A percentile compares a stretch with the other conserved stretches of the same genome.
Conservation (phyloP, 345 rosid genomes). For the Hevea brasiliensis region DNA sequence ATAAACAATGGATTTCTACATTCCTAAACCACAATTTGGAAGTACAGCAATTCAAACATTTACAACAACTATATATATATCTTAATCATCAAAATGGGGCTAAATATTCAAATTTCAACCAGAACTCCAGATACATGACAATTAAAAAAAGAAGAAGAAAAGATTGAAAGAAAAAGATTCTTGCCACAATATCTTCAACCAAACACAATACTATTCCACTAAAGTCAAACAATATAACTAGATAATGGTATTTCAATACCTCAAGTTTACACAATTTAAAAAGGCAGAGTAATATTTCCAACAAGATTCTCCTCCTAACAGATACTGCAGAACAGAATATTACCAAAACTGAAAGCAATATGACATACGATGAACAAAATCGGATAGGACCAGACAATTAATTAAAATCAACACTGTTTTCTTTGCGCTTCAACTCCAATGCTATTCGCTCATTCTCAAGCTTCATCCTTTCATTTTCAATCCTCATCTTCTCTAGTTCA, state of each 20-base stretch:
- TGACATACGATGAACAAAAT: conserved; percentile 14
- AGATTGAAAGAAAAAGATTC: background rate
- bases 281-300: conserved; percentile 20
- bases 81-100: background rate
- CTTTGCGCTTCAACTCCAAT: conserved; percentile 64
- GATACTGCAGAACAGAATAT: conserved; percentile 29
- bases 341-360: conserved; percentile 25
- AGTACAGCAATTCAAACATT: conserved; percentile 1
- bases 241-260: conserved; percentile 15
- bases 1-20: background rate
- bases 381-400: conserved; percentile 11
- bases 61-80: background rate
- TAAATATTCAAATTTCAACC: conserved; percentile 18
- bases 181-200: conserved; percentile 21
- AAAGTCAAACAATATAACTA: conserved; percentile 23
- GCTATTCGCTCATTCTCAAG: conserved; percentile 79
- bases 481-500: conserved; percentile 67
- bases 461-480: conserved; percentile 90
- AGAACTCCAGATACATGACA: conserved; percentile 8
- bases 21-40: background rate
- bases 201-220: conserved; percentile 20
- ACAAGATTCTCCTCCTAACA: conserved; percentile 7
- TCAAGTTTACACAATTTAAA: conserved; percentile 29
- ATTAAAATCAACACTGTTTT: conserved; percentile 35
- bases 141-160: no score